Percentiles rank a stretch among this genome's conserved stretches.
Evolutionary conservation across 768 basidiomycete genomes (phyloP).

Genomic region (Mrakia frigida): DNA sequence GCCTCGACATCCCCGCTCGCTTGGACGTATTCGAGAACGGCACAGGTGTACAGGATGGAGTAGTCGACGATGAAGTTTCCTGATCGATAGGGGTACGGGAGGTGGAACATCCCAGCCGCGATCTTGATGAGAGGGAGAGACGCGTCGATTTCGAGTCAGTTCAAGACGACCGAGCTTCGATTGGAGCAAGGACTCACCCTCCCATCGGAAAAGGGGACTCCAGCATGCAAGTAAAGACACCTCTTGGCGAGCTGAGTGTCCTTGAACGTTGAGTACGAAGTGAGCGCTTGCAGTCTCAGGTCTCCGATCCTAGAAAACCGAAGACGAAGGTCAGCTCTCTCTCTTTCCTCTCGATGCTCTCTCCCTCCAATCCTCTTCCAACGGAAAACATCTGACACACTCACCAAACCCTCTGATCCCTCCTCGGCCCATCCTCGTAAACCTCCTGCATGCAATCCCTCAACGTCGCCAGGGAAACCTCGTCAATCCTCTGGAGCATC

Average conservation of each 20-base stretch:
- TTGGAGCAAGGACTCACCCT: background rate
- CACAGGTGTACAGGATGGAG: slow-evolving; percentile 34
- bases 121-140: background rate
- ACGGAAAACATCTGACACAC: background rate
- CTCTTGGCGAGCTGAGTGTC: slow-evolving; percentile 37
- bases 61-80: slow-evolving; percentile 34
- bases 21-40: slow-evolving; percentile 36
- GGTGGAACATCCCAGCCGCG: background rate
- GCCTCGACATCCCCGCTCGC: slow-evolving; percentile 30
- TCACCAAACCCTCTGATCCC: slow-evolving; percentile 38
- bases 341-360: background rate
- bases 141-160: slow-evolving; percentile 31
- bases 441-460: slow-evolving; percentile 38
- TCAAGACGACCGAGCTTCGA: slow-evolving; percentile 28
- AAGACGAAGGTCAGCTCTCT: background rate
- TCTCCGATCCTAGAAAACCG: slow-evolving; percentile 37
- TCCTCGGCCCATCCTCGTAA: slow-evolving; percentile 39
- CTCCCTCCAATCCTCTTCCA: too few species aligned
- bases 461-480: slow-evolving; percentile 34
- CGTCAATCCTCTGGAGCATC: slow-evolving; percentile 34
- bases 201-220: slow-evolving; percentile 35
- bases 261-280: slow-evolving; percentile 36
- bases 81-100: background rate
- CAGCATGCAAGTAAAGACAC: slow-evolving; percentile 37
- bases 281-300: slow-evolving; percentile 37